Evolutionary conservation across 2,329 filamentous ascomycete species (phyloP).

Genomic region (Laburnicola sp.): DNA sequence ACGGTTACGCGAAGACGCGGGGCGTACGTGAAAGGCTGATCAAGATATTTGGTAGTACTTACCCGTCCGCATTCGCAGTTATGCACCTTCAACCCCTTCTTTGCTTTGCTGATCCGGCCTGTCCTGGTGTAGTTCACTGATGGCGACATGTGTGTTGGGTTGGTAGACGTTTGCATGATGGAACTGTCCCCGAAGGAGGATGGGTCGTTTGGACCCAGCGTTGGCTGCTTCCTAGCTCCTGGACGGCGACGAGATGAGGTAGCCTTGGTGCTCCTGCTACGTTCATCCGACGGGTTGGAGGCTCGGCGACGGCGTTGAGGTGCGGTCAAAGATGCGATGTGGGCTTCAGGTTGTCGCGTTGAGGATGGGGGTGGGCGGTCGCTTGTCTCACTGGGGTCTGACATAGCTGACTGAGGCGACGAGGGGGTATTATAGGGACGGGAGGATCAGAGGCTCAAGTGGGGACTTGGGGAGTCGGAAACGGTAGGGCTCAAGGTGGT

Average conservation of each 20-base stretch:
- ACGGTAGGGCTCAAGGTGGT: conserved; percentile 25
- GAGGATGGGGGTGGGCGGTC: conserved; percentile 35
- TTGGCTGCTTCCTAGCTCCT: conserved; percentile 26
- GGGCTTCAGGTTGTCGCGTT: conserved; percentile 28
- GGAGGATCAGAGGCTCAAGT: conserved; percentile 39
- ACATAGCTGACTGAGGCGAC: conserved; percentile 37
- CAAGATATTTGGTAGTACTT: conserved; percentile 22
- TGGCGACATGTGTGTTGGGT: conserved; percentile 36
- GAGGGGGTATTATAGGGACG: conserved; percentile 40
- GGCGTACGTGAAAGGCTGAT: neutral
- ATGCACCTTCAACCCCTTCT: conserved; percentile 53
- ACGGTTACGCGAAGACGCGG: conserved; percentile 9
- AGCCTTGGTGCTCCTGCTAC: conserved; percentile 24
- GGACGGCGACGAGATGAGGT: conserved; percentile 33
- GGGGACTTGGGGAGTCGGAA: conserved; percentile 32
- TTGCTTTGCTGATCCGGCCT: conserved; percentile 53
- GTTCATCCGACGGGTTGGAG: conserved; percentile 36
- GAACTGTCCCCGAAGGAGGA: conserved; percentile 34
- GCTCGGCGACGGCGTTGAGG: conserved; percentile 25
- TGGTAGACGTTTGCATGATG: conserved; percentile 40
- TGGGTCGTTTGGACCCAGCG: conserved; percentile 29
- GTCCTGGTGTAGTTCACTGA: conserved; percentile 50
- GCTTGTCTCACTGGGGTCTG: conserved; percentile 37
- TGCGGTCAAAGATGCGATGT: conserved; percentile 16
- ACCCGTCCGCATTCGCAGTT: conserved; percentile 54